Evolutionary conservation across 2,329 filamentous ascomycete species (phyloP).

Genomic region (Botrytis porri): DNA sequence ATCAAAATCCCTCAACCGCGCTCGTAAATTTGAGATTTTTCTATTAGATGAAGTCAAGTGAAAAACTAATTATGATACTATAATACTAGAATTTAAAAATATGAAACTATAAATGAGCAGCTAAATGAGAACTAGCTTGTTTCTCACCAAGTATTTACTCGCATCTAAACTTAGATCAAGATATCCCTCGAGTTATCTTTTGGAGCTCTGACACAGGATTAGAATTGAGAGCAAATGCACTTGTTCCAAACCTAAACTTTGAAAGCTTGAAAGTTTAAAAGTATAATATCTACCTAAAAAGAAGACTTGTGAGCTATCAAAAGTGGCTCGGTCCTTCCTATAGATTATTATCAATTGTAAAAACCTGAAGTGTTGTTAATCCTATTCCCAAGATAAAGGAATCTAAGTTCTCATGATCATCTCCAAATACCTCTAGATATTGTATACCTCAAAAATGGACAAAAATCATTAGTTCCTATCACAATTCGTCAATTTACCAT

Average conservation of each 20-base stretch:
- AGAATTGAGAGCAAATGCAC: background rate
- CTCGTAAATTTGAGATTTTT: background rate
- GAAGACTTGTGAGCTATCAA: background rate
- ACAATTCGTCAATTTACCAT: background rate
- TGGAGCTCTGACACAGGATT: background rate
- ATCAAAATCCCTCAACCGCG: background rate
- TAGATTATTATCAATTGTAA: background rate
- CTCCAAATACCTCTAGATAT: background rate
- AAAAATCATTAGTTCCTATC: background rate
- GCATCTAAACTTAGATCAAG: background rate
- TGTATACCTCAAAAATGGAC: background rate
- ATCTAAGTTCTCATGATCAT: background rate
- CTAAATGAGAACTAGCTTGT: background rate
- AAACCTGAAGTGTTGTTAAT: background rate
- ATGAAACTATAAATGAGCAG: too few relatives aligned
- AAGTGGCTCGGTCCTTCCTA: background rate
- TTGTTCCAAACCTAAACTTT: background rate
- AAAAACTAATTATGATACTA: too few relatives aligned
- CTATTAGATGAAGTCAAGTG: background rate
- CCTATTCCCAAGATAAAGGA: background rate
- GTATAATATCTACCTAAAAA: background rate
- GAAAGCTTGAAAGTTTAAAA: background rate
- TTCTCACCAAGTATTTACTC: background rate
- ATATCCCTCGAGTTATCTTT: background rate
- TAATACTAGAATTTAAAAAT: too few relatives aligned